phyloP scores from a whole-genome alignment of 1,284 basidiomycete genomes.

The Peniophora sp. region DNA sequence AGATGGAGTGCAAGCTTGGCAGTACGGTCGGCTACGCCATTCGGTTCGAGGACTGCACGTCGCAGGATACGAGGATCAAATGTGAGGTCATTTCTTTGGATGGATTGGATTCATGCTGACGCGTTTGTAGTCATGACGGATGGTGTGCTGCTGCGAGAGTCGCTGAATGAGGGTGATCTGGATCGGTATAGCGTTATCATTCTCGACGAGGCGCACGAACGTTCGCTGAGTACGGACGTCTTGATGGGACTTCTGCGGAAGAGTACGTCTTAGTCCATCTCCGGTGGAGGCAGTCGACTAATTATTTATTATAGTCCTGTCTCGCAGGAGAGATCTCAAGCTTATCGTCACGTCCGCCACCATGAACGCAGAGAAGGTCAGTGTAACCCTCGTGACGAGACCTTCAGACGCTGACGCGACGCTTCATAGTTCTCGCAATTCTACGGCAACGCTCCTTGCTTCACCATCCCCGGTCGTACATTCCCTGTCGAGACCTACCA shows the following conservation, averaged over 20 bases:
- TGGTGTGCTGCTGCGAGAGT: conserved; percentile 92
- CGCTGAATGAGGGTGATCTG: conserved; percentile 90
- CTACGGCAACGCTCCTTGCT: conserved; percentile 92
- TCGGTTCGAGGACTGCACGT: conserved; percentile 96
- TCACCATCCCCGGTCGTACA: conserved; percentile 96
- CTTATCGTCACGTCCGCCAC: conserved; percentile 98
- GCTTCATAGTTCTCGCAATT: conserved; percentile 77
- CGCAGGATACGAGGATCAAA: conserved; percentile 89
- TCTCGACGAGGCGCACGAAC: conserved; percentile 95
- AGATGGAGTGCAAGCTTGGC: conserved; percentile 90
- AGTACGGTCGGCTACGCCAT: conserved; percentile 92
- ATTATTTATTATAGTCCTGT: conserved; percentile 62
- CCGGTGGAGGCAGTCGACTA: background rate
- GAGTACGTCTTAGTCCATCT: conserved; percentile 44
- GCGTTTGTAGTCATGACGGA: conserved; percentile 86
- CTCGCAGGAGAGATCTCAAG: conserved; percentile 86
- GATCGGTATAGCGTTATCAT: conserved; percentile 96
- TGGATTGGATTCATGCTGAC: conserved; percentile 3
- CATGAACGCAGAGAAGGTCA: conserved; percentile 96
- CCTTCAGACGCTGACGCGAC: conserved; percentile 3
- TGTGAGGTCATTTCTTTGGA: conserved; percentile 40
- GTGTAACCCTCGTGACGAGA: conserved; percentile 2
- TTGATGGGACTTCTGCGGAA: conserved; percentile 93
- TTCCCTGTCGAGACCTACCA: conserved; percentile 98
- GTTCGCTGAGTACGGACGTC: conserved; percentile 93